Percentiles rank a stretch among this genome's conserved stretches.
These are phyloP conservation scores for Suillus americanus DNA, from an alignment of 768 basidiomycete genomes.

Conservation along the genomic window DNA sequence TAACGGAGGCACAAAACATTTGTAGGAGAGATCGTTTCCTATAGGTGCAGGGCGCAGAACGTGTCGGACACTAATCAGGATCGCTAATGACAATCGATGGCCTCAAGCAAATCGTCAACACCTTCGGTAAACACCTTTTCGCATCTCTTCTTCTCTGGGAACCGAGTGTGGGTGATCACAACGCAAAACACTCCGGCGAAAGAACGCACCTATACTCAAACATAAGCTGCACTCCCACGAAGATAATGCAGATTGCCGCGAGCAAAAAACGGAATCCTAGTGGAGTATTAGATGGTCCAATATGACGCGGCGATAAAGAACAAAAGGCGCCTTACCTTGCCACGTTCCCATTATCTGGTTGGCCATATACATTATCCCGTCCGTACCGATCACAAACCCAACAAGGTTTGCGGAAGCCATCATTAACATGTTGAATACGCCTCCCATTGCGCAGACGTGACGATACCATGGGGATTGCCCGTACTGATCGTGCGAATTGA, in stretches of 20 bases:
- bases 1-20: neutral
- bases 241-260: slow-evolving; percentile 61
- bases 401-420: slow-evolving; percentile 94
- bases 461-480: slow-evolving; percentile 75
- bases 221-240: slow-evolving; percentile 88
- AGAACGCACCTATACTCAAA: slow-evolving; percentile 85
- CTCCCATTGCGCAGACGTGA: slow-evolving; percentile 81
- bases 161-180: slow-evolving; percentile 9
- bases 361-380: slow-evolving; percentile 72
- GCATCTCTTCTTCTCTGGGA: slow-evolving; percentile 68
- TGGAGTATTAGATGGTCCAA: neutral
- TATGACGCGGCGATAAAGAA: slow-evolving; percentile 7
- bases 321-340: slow-evolving; percentile 46
- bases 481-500: slow-evolving; percentile 47
- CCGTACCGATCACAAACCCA: slow-evolving; percentile 89
- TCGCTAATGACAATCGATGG: neutral
- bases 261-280: slow-evolving; percentile 68
- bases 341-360: slow-evolving; percentile 60
- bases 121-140: slow-evolving; percentile 57
- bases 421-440: slow-evolving; percentile 77
- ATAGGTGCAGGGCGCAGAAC: neutral
- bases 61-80: neutral
- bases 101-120: slow-evolving; percentile 31
- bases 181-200: neutral
- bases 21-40: neutral